Base-by-base conservation (phyloP, 352 stramenopile genomes). In the Globisporangium sylvaticum region DNA sequence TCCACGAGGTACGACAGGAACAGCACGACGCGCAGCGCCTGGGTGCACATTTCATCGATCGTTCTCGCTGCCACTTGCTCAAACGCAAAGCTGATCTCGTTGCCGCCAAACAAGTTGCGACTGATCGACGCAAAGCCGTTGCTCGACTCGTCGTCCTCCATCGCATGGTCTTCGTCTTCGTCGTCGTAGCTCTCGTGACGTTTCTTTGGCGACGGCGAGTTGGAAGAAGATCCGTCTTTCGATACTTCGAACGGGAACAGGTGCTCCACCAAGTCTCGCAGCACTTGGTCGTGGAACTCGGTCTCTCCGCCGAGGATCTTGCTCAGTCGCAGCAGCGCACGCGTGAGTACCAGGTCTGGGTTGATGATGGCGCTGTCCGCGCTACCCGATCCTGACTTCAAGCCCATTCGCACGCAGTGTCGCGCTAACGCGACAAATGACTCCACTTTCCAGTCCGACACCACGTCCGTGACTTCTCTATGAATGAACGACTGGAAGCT, bases 1-100 rank as follows among this genome's bases (percentile, higher is more conserved):
- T 93, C 84, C 2, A 82, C 72, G 22, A 93, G 59, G 66, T 86
- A 88, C 29, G 81, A 74, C 27, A 93, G 66, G 32, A 87, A 87
- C 5, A 93, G 69, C 37, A 93, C 83, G 0, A 89, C 75, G 4
- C 84, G 81, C 48, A 90, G 74, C 7, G 81, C 74, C 39, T 90
- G 80, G 3, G 74, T 66, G 57, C 81, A 88, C 78, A 93, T 82
- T 34, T 83, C 77, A 44, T 91, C 82, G 27, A 92, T 79, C 0
- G 81, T 89, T 1, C 80, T 70, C 0, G 80, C 76, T 8, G 73
- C 75, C 9, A 89, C 81, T 62, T 91, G 82, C 20, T 78, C 82
- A 10, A 90, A 85, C 1, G 84, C 80, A 65, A 85, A 87, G 48
- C 69, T 76, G 44, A 85, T 80, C 62, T 90, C 82, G 52, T 76